phyloP scores from a whole-genome alignment of 331 rosid species.

The Dryas integrifolia region DNA sequence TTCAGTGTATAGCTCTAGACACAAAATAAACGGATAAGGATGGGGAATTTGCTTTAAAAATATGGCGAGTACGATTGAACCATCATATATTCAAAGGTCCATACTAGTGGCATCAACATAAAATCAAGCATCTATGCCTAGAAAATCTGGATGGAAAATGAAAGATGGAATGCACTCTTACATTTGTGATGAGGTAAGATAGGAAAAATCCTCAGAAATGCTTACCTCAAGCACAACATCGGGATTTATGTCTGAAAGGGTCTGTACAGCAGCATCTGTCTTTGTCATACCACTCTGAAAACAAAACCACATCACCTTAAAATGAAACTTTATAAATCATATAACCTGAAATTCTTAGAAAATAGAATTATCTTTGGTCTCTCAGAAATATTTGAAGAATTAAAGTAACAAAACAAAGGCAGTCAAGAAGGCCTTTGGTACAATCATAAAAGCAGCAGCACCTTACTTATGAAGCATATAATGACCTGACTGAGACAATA shows the following conservation, averaged over 20 bases:
- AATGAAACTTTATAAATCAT: neutral
- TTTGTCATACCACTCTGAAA: constrained; percentile 88
- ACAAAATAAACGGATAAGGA: constrained; percentile 34
- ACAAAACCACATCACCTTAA: constrained; percentile 13
- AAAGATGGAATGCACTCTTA: neutral
- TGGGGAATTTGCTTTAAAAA: constrained; percentile 2
- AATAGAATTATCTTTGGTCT: neutral
- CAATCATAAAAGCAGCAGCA: constrained; percentile 14
- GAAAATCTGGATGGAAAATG: constrained; percentile 11
- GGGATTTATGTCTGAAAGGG: constrained; percentile 90
- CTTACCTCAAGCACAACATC: constrained; percentile 89
- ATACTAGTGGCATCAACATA: neutral
- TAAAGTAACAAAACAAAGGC: constrained; percentile 9
- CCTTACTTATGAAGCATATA: constrained; percentile 15
- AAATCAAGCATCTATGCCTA: neutral
- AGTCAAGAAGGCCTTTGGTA: neutral
- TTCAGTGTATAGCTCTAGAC: constrained; percentile 82
- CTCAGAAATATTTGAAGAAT: neutral
- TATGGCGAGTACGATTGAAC: neutral
- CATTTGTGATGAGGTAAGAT: constrained; percentile 10
- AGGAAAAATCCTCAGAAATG: constrained; percentile 3
- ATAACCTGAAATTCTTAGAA: neutral
- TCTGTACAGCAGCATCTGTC: constrained; percentile 96
- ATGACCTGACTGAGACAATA: constrained; percentile 12
- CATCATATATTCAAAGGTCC: neutral